Base-by-base conservation (phyloP, 441 rosid species). In the Hura crepitans region DNA sequence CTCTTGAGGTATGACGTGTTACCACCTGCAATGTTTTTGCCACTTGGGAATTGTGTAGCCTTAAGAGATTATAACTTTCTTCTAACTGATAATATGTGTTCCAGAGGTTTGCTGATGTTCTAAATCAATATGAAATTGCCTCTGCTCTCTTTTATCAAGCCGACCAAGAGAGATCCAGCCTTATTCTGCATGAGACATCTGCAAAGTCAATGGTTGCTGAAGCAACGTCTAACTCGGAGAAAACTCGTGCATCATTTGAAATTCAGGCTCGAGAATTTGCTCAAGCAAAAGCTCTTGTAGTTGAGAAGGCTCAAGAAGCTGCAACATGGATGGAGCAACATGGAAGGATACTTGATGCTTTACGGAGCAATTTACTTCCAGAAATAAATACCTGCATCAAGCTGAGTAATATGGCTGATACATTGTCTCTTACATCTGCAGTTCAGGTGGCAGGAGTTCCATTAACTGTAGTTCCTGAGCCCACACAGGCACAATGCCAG, bases 401-500 rank as follows among this genome's bases (percentile, higher is more conserved):
- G 71, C 74, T 90, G 80, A 81, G 81, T 69, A 83, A 77, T 69
- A 79, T 77, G 72, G 70, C 76, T 56, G 90, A 85, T 78, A 79
- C 89, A 66, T 62, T 92, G 72, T 90, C 96, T 74, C 93, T 95
- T 81, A 86, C 84, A 71, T 88, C 97, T 37, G 99, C 99, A 73
- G 98, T 92, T 78, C 77, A 85, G 62, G 89, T 79, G 69, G 93
- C 97, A 54, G 96, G 97, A 62, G 89, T 95, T 76, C 99, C 96
- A 68, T 83, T 92, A 80, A 86, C 98, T 74, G 82, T 95, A 49
- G 98, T 95, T 81, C 98, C 99, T 66, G 99, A 95, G 85, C 99
- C 99, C 65, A 95, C 98, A 46, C 98, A 84, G 84, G 93, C 80
- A 72, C 98, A 90, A 62, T 95, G 98, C 84, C 82, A 81, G 69